phyloP scores from a whole-genome alignment of 495 filamentous ascomycete species.

The Articulospora tetracladia region DNA sequence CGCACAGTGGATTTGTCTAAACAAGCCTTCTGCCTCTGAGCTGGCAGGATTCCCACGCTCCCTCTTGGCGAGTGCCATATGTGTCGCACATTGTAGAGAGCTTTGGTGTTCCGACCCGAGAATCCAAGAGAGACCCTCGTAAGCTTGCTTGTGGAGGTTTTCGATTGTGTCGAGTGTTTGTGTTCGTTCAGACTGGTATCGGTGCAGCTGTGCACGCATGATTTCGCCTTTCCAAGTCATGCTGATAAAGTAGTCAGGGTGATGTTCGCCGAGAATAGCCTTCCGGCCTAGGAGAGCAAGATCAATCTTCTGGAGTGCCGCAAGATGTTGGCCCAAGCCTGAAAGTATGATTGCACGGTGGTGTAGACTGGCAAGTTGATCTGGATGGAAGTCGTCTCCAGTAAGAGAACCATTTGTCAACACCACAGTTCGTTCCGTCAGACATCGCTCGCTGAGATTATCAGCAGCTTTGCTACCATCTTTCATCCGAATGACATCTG shows the following conservation, averaged over 20 bases:
- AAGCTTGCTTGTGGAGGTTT: background rate
- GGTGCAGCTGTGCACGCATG: conserved; percentile 5
- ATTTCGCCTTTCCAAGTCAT: conserved; percentile 18
- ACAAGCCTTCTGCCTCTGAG: background rate
- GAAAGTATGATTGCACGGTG: conserved; percentile 13
- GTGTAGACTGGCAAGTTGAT: conserved; percentile 12
- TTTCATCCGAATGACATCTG: background rate
- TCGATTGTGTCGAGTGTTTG: conserved; percentile 7
- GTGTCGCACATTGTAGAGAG: conserved; percentile 4
- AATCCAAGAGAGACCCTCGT: conserved; percentile 7
- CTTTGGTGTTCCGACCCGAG: conserved; percentile 14
- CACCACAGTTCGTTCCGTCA: conserved; percentile 1
- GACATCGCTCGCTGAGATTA: conserved; percentile 1
- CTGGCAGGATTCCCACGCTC: background rate
- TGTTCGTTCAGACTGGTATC: background rate
- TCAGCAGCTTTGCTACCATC: conserved; percentile 5
- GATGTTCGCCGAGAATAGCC: conserved; percentile 4
- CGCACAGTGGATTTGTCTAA: background rate
- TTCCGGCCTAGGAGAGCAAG: background rate
- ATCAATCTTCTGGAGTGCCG: conserved; percentile 9
- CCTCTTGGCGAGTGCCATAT: conserved; percentile 4
- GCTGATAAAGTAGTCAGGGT: conserved; percentile 7
- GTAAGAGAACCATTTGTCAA: conserved; percentile 9
- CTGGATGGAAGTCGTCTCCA: conserved; percentile 10
- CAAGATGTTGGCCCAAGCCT: conserved; percentile 2